Base-by-base conservation (phyloP, 371 early-diverging fungal genomes). In the Rhizomucor pusillus region DNA sequence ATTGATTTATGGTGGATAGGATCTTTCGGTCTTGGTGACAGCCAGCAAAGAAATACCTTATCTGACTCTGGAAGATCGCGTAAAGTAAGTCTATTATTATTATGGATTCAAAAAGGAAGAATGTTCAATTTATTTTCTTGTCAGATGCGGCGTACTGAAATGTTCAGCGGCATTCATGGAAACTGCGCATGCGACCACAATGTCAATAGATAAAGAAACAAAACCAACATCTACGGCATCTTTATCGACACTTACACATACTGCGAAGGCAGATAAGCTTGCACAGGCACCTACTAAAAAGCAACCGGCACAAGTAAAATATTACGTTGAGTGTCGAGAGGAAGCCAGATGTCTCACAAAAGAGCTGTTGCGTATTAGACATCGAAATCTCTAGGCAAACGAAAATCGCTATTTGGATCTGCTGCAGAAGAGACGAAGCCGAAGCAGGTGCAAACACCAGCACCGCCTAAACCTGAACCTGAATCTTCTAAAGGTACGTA, bases 21-120 rank as follows among this genome's bases (percentile, higher is more conserved):
- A 50, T 29, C 19, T 50, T 12, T 49, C 57, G 0, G 44, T 50
- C 2, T 44, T 57, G 1, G 50, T 50, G 19, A 16, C 22, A 20
- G 51, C 57, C 5, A 57, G 50, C 36, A 49, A 50, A 20, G 57
- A 57, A 25, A 33, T 57, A 6, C 34, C 51, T 12, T 9, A 41
- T 12, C 13, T 68, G 7, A 60, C 71, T 36, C 65, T 71, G 43
- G 71, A 71, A 47, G 67, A 71, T 49, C 66, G 70, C 54, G 51
- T 39, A 18, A 47, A 60, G 50, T 56, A 55, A 46, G 43, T 6
- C 10, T 43, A 44, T n/a, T 34, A 5, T 18, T 37, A 12, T 41
- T 11, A 41, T 5, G 4, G 12, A 5, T 19, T 35, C 20, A 19
- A 20, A 35, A 18, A 13, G 16, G 36, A 13, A 19, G 20, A 1